These are phyloP conservation scores for Cytospora schulzeri DNA, from an alignment of 2,329 filamentous ascomycete species.

Conservation along the genomic window DNA sequence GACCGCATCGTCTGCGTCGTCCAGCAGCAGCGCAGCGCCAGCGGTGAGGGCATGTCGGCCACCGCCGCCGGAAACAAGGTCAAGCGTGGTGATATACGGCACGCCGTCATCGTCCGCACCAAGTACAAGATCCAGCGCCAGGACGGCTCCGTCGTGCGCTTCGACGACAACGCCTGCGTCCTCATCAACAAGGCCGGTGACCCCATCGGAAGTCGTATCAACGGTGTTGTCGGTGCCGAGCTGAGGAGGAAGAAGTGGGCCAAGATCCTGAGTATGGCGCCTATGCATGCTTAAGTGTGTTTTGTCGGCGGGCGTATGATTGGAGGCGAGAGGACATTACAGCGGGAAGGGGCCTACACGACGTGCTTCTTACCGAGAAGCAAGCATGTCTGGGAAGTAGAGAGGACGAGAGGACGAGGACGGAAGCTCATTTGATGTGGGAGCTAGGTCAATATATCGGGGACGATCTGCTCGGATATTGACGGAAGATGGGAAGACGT, in stretches of 20 bases:
- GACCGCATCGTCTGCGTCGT: conserved; percentile 97
- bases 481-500: background rate
- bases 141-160: conserved; percentile 88
- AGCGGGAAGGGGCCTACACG: too few species aligned
- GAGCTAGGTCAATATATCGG: background rate
- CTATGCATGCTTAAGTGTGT: conserved; percentile 58
- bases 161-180: conserved; percentile 98
- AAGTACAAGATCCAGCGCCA: conserved; percentile 82
- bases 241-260: conserved; percentile 93
- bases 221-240: conserved; percentile 88
- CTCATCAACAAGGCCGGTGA: conserved; percentile 96
- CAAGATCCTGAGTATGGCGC: conserved; percentile 95
- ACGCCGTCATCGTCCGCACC: conserved; percentile 93
- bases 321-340: too few species aligned
- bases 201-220: conserved; percentile 89
- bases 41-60: conserved; percentile 71
- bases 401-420: background rate
- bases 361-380: background rate
- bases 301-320: background rate
- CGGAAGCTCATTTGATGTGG: background rate
- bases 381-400: background rate
- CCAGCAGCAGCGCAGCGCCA: conserved; percentile 87
- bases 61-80: conserved; percentile 85
- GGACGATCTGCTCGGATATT: background rate
- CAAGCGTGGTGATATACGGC: conserved; percentile 91